A percentile compares a stretch with the other conserved stretches of the same genome.
Conservation (phyloP, 1,284 basidiomycete genomes). For the Microbotryum lychnidis-dioicae region DNA sequence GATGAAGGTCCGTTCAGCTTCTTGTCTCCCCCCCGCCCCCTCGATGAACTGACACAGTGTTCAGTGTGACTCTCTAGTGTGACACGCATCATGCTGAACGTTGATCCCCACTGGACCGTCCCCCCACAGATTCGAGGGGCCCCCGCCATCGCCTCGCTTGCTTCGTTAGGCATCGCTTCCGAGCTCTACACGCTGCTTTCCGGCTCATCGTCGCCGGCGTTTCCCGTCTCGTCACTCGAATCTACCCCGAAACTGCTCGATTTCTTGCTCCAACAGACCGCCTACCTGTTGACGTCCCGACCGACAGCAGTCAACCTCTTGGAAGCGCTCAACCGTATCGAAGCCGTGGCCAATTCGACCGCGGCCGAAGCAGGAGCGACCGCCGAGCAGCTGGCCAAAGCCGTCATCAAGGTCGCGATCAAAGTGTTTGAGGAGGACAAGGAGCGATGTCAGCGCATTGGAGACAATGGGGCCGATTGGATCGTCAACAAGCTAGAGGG, state of each 20-base stretch:
- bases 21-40: background rate
- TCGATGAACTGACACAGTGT: background rate
- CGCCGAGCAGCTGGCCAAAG: constrained; percentile 46
- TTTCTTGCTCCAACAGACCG: constrained; percentile 54
- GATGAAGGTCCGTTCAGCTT: constrained; percentile 59
- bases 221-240: constrained; percentile 43
- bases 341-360: constrained; percentile 29
- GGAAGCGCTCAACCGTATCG: constrained; percentile 65
- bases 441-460: constrained; percentile 71
- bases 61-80: no score
- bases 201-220: constrained; percentile 46
- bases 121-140: constrained; percentile 67
- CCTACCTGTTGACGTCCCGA: constrained; percentile 71
- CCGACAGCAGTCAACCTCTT: constrained; percentile 90
- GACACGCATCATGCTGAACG: no score
- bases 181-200: constrained; percentile 40
- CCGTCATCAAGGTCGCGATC: constrained; percentile 51
- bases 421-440: constrained; percentile 73
- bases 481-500: constrained; percentile 52
- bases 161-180: constrained; percentile 65
- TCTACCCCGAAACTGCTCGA: constrained; percentile 50
- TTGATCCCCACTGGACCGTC: no score
- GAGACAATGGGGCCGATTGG: constrained; percentile 75
- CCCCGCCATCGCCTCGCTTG: constrained; percentile 86
- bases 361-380: constrained; percentile 42